These are phyloP conservation scores for Pseudogymnoascus verrucosus DNA, from an alignment of 2,329 filamentous ascomycete genomes.

Conservation along the genomic window DNA sequence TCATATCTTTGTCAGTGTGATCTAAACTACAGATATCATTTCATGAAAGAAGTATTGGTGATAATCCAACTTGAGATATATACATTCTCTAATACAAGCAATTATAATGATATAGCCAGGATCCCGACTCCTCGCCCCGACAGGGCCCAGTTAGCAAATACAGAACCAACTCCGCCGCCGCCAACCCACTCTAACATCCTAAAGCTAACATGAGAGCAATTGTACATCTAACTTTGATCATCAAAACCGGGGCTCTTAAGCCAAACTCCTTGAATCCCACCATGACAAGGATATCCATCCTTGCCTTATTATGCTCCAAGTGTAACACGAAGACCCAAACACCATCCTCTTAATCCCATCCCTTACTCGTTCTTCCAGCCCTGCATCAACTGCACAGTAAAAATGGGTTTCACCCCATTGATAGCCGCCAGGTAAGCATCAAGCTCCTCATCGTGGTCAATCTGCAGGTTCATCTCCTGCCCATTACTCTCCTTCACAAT, in stretches of 20 bases:
- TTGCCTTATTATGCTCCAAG: neutral
- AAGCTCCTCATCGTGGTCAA: constrained; percentile 65
- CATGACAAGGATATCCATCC: constrained; percentile 1
- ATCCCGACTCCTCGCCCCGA: neutral
- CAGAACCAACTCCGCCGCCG: neutral
- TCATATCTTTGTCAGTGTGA: neutral
- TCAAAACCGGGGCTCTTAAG: neutral
- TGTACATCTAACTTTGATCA: constrained; percentile 4
- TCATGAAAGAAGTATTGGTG: neutral
- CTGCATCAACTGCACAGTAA: constrained; percentile 25
- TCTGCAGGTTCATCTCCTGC: constrained; percentile 53
- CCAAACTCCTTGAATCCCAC: neutral
- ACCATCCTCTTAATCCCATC: neutral
- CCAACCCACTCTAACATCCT: neutral
- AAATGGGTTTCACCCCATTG: constrained; percentile 26
- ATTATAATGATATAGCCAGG: neutral
- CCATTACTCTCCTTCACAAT: constrained; percentile 48
- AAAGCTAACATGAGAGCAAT: neutral
- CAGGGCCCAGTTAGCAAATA: neutral
- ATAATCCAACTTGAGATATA: neutral
- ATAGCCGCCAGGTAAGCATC: constrained; percentile 60
- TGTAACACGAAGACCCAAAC: neutral
- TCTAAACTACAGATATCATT: neutral
- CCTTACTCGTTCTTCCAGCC: constrained; percentile 23
- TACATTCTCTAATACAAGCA: constrained; percentile 4